phyloP scores from a whole-genome alignment of 208 protist species.

The Angomonas ambiguus region DNA sequence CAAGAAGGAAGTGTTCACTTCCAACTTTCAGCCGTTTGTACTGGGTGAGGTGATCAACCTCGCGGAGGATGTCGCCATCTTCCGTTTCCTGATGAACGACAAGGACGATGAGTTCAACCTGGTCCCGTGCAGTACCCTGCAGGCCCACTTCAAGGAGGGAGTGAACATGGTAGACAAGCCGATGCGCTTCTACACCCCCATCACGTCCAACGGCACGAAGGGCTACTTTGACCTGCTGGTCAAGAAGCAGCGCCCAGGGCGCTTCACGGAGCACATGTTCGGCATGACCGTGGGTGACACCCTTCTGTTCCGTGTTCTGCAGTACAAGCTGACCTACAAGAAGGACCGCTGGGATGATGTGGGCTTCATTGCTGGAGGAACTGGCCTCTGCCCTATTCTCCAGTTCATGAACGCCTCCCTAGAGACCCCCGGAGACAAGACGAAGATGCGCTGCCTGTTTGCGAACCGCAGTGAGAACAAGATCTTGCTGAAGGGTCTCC shows the following conservation, averaged over 20 bases:
- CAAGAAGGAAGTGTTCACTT: constrained; percentile 41
- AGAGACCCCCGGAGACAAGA: constrained; percentile 75
- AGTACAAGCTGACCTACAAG: constrained; percentile 82
- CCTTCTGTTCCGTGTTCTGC: constrained; percentile 70
- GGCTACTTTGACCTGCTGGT: constrained; percentile 89
- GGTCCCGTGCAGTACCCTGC: constrained; percentile 73
- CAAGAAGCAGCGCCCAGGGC: constrained; percentile 73
- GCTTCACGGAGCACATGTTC: constrained; percentile 84
- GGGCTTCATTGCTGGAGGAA: constrained; percentile 89
- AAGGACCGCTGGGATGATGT: constrained; percentile 75
- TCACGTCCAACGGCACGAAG: constrained; percentile 80
- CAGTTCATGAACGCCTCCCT: constrained; percentile 88
- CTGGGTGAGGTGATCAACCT: constrained; percentile 85
- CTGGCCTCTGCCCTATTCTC: constrained; percentile 90
- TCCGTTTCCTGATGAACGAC: constrained; percentile 79
- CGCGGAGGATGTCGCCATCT: constrained; percentile 81
- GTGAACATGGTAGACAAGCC: constrained; percentile 76
- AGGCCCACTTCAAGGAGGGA: constrained; percentile 80
- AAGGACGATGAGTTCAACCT: constrained; percentile 66
- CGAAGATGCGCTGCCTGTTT: constrained; percentile 81
- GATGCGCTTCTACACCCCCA: constrained; percentile 90
- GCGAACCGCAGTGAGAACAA: constrained; percentile 90
- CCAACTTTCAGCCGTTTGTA: constrained; percentile 74
- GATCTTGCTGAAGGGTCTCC: constrained; percentile 87
- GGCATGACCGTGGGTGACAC: constrained; percentile 78